Base-by-base conservation (phyloP, 2,329 filamentous ascomycete species). In the Cladosporium sp. region DNA sequence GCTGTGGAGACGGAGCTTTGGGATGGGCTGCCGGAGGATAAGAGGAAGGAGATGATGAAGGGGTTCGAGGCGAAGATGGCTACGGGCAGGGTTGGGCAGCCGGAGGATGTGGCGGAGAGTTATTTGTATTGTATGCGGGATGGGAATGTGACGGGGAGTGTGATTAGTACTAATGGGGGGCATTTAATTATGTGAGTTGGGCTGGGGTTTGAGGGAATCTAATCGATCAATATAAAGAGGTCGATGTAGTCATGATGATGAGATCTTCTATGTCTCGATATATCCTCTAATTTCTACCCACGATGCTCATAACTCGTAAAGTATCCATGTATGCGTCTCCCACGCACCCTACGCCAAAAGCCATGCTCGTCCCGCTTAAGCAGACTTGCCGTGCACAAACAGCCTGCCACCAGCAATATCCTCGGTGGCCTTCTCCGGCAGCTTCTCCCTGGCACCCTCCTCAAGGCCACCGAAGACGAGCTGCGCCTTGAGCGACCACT, bases 401-500 rank as follows among this genome's bases (percentile, higher is more conserved):
- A 75, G 57, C 62, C 72, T 71, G 66, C 75, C 56, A 13, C 56
- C 67, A 67, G 72, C 71, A 58, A 75, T 43, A 43, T 70, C 70
- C 69, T 73, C 62, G 69, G 74, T 68, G 16, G 67, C 69, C 64
- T 74, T 75, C 16, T 66, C 66, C 30, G 69, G 32, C 65, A 76
- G 32, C 36, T 68, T 66, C 61, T 73, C 72, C 54, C 71, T 63
- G 28, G 92, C 92, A 2, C 71, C 74, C 46, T 73, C 76, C 8
- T 70, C 70, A 0, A 73, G 70, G 49, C 73, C 74, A 11, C 79
- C 78, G 79, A 97, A 95, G 73, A 96, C 92, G 70, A 97, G 82
- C 84, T 96, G 92, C 26, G 91, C 89, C 75, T 89, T 87, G 69
- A 96, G 85, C 75, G 86, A 86, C 92, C 93, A 97, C 72, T 85